Evolutionary conservation across 208 protist species (phyloP).

Genomic region (Wallacemonas collosoma): DNA sequence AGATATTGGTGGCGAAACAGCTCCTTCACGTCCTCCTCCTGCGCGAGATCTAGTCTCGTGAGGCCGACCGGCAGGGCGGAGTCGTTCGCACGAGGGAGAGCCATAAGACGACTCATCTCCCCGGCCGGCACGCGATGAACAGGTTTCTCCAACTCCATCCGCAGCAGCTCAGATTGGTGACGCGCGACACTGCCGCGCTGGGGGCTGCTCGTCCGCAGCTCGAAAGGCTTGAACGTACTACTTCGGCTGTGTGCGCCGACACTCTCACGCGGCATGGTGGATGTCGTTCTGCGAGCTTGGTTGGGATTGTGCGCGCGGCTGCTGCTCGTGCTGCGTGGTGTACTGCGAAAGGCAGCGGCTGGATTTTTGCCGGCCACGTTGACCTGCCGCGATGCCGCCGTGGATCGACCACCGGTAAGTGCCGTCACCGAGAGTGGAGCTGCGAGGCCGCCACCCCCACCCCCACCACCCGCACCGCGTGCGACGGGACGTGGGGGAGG

Average conservation of each 20-base stretch:
- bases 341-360: not conserved
- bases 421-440: too few species aligned
- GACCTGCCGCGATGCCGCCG: not conserved
- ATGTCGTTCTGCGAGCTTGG: not conserved
- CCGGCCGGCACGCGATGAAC: conserved; percentile 23
- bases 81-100: conserved; percentile 3
- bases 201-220: conserved; percentile 11
- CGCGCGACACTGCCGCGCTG: conserved; percentile 12
- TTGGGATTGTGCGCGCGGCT: too few species aligned
- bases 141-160: conserved; percentile 18
- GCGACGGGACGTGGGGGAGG: conserved; percentile 2
- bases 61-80: conserved; percentile 5
- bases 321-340: not conserved
- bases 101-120: conserved; percentile 24
- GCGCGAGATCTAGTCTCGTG: conserved; percentile 50
- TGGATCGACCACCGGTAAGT: not conserved
- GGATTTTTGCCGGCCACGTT: too few species aligned
- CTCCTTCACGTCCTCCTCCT: conserved; percentile 68
- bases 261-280: conserved; percentile 1
- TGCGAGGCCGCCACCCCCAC: not conserved
- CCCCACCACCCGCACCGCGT: not conserved
- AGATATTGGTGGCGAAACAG: conserved; percentile 55
- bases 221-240: not conserved
- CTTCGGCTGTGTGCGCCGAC: not conserved
- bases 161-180: conserved; percentile 13